These are phyloP conservation scores for Neophaeococcomyces mojaviensis DNA, from an alignment of 2,329 filamentous ascomycete genomes.

Conservation along the genomic window DNA sequence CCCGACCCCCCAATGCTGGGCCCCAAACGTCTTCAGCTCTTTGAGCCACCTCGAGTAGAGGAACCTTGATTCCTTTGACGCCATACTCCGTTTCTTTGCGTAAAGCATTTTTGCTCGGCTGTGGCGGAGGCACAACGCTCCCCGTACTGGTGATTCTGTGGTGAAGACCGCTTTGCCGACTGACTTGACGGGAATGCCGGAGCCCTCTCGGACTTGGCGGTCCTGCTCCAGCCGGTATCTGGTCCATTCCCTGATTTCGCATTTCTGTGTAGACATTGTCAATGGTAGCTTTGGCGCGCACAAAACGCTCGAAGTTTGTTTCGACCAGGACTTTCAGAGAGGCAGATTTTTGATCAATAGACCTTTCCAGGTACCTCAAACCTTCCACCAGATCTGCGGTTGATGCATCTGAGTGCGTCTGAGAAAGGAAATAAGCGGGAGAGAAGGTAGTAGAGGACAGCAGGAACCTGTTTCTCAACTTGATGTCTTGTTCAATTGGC, in stretches of 20 bases:
- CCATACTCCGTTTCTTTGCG: conserved; percentile 90
- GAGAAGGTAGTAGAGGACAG: conserved; percentile 95
- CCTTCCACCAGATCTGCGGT: conserved; percentile 74
- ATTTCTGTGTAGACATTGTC: conserved; percentile 99
- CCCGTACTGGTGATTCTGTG: conserved; percentile 50
- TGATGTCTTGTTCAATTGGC: conserved; percentile 73
- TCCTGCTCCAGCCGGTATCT: conserved; percentile 24
- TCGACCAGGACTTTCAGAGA: conserved; percentile 94
- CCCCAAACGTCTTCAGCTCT: conserved; percentile 98
- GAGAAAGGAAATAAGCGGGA: conserved; percentile 78
- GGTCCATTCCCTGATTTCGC: conserved; percentile 60
- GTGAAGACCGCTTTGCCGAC: conserved; percentile 51
- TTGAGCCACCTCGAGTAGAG: conserved; percentile 79
- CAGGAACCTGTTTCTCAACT: conserved; percentile 81
- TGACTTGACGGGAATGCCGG: conserved; percentile 58
- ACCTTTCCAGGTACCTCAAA: conserved; percentile 76
- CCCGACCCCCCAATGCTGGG: conserved; percentile 79
- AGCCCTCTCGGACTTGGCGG: conserved; percentile 29
- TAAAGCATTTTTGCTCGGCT: conserved; percentile 76
- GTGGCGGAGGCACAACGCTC: conserved; percentile 31
- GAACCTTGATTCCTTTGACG: conserved; percentile 76
- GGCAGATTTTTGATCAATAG: conserved; percentile 95
- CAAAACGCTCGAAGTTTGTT: conserved; percentile 96
- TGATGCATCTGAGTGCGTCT: conserved; percentile 79
- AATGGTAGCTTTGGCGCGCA: conserved; percentile 93